A percentile compares a stretch with the other conserved stretches of the same genome.
phyloP scores from a whole-genome alignment of 2,329 filamentous ascomycete genomes.

The Aureobasidium sp. region DNA sequence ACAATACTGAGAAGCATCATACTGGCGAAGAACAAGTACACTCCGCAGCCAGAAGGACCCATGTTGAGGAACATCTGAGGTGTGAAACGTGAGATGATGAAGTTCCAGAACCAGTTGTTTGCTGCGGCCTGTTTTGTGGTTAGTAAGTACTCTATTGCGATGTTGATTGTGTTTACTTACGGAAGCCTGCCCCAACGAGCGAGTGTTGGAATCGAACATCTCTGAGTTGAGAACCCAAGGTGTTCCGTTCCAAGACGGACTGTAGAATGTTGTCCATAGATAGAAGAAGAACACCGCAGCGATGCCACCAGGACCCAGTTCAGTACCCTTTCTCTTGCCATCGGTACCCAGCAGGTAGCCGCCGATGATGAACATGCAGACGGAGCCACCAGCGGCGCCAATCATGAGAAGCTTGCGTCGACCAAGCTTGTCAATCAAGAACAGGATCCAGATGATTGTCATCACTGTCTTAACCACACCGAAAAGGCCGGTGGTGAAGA shows the following conservation, averaged over 20 bases:
- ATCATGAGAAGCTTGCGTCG: conserved; percentile 56
- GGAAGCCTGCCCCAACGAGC: conserved; percentile 62
- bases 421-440: conserved; percentile 58
- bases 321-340: conserved; percentile 38
- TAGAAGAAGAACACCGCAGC: conserved; percentile 66
- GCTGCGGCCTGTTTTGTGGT: conserved; percentile 43
- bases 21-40: conserved; percentile 40
- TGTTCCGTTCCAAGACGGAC: conserved; percentile 44
- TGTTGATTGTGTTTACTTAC: background rate
- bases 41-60: conserved; percentile 31
- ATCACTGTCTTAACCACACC: conserved; percentile 65
- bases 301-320: conserved; percentile 43
- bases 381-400: conserved; percentile 53
- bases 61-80: conserved; percentile 51
- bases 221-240: conserved; percentile 68
- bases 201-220: conserved; percentile 64
- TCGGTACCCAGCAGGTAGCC: conserved; percentile 41
- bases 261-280: conserved; percentile 66
- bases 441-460: conserved; percentile 61
- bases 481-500: conserved; percentile 66
- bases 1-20: conserved; percentile 38
- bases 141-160: background rate
- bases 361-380: conserved; percentile 59
- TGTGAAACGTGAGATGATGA: conserved; percentile 60
- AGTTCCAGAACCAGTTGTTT: conserved; percentile 67